These are phyloP conservation scores for Bipolaris sorokiniana DNA, from an alignment of 2,329 filamentous ascomycete genomes.

Conservation along the genomic window DNA sequence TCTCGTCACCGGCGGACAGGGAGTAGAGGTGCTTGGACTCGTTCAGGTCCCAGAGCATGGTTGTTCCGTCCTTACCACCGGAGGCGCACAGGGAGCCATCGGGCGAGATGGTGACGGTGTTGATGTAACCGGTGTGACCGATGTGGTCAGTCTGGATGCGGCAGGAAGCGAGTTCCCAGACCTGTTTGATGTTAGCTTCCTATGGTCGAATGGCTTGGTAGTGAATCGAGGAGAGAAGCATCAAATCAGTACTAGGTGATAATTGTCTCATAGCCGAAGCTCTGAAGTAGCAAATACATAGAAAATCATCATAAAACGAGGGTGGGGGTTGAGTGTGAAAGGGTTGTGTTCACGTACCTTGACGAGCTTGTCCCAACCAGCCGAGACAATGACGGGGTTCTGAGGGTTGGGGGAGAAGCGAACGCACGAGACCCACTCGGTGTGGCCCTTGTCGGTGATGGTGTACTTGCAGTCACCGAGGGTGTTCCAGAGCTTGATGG, in stretches of 20 bases:
- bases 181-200: constrained; percentile 62
- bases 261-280: constrained; percentile 98
- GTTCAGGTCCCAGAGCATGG: constrained; percentile 99
- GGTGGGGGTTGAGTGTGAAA: neutral
- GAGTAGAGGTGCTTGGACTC: constrained; percentile 99
- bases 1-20: constrained; percentile 98
- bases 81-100: constrained; percentile 99
- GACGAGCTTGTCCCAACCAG: constrained; percentile 99
- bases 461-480: constrained; percentile 99
- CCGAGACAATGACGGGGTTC: constrained; percentile 99
- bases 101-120: constrained; percentile 99
- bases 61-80: constrained; percentile 99
- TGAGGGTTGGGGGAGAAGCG: constrained; percentile 99
- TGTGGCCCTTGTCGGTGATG: constrained; percentile 99
- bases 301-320: constrained; percentile 83
- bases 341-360: constrained; percentile 75
- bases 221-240: constrained; percentile 3
- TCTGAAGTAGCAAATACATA: constrained; percentile 99
- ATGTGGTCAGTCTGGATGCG: constrained; percentile 99
- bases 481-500: constrained; percentile 99
- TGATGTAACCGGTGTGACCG: constrained; percentile 99
- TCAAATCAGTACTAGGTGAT: constrained; percentile 83
- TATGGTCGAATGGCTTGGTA: neutral
- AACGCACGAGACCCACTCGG: constrained; percentile 99
- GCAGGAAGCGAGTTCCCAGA: constrained; percentile 99